phyloP scores from a whole-genome alignment of 345 rosid species.

The Kernera saxatilis region DNA sequence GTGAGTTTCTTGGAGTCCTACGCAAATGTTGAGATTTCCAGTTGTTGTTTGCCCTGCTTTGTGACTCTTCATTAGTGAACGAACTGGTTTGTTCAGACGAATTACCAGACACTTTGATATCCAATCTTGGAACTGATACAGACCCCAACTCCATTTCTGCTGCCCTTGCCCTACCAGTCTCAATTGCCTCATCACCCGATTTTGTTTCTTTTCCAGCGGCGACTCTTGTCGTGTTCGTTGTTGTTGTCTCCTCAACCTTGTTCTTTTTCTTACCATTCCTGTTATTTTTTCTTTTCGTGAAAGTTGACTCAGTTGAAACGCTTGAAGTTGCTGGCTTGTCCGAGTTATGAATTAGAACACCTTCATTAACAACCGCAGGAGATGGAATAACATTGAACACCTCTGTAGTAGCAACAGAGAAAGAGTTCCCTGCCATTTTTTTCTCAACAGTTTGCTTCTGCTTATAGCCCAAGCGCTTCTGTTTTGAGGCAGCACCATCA shows the following conservation, averaged over 20 bases:
- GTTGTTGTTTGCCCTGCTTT: conserved; percentile 43
- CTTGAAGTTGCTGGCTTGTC: conserved; percentile 33
- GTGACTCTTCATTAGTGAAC: conserved; percentile 50
- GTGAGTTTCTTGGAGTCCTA: conserved; percentile 45
- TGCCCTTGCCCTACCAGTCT: conserved; percentile 36
- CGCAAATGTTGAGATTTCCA: conserved; percentile 71
- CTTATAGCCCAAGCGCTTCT: conserved; percentile 43
- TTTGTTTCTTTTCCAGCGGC: conserved; percentile 35
- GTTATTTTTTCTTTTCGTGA: conserved; percentile 53
- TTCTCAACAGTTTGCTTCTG: conserved; percentile 54
- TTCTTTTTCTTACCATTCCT: conserved; percentile 57
- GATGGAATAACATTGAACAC: conserved; percentile 28
- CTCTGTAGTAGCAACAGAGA: conserved; percentile 29
- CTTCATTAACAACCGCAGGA: conserved; percentile 34
- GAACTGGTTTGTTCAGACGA: conserved; percentile 42
- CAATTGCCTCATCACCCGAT: conserved; percentile 29
- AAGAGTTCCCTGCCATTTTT: conserved; percentile 33
- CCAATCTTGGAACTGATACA: conserved; percentile 31
- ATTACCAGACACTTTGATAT: conserved; percentile 41
- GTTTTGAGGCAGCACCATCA: conserved; percentile 44
- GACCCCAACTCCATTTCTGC: conserved; percentile 28
- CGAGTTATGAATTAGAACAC: conserved; percentile 31
- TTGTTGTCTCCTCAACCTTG: conserved; percentile 51
- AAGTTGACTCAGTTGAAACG: conserved; percentile 41
- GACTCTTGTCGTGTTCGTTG: conserved; percentile 26